These are phyloP conservation scores for Capronia americana DNA, from an alignment of 2,329 filamentous ascomycete genomes.

Conservation along the genomic window DNA sequence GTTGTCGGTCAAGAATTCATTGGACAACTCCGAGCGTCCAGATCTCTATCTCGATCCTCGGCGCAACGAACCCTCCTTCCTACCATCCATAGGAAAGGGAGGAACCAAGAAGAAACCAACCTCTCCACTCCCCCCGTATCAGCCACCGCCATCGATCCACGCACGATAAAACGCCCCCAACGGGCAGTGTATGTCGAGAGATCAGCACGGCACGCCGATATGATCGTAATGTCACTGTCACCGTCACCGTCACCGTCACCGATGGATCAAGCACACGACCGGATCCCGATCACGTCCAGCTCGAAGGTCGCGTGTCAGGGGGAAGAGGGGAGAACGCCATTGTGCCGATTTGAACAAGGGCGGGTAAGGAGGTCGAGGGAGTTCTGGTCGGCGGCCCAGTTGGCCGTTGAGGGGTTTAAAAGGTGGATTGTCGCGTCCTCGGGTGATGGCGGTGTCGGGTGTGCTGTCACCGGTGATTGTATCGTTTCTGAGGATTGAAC, in stretches of 20 bases:
- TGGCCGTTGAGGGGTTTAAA: background rate
- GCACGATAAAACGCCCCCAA: background rate
- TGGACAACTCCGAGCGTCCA: background rate
- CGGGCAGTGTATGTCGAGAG: background rate
- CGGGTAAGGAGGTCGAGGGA: background rate
- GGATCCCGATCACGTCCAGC: background rate
- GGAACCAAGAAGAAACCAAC: too few relatives aligned
- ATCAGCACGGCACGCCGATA: background rate
- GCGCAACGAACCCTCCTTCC: background rate
- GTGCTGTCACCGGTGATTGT: conserved; percentile 3
- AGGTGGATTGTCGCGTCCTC: background rate
- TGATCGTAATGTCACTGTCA: background rate
- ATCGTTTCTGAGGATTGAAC: background rate
- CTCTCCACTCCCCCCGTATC: too few relatives aligned
- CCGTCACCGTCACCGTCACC: too few relatives aligned
- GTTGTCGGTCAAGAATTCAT: background rate
- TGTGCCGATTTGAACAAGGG: background rate
- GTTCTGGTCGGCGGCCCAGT: background rate
- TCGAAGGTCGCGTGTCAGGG: too few relatives aligned
- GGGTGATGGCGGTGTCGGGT: background rate
- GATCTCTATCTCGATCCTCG: background rate
- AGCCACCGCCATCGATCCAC: background rate
- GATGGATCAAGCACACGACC: background rate
- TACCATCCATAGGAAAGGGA: background rate
- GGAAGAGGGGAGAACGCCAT: background rate